These are phyloP conservation scores for Danielia reshetovae DNA, from an alignment of 805 yeast species.

Conservation along the genomic window DNA sequence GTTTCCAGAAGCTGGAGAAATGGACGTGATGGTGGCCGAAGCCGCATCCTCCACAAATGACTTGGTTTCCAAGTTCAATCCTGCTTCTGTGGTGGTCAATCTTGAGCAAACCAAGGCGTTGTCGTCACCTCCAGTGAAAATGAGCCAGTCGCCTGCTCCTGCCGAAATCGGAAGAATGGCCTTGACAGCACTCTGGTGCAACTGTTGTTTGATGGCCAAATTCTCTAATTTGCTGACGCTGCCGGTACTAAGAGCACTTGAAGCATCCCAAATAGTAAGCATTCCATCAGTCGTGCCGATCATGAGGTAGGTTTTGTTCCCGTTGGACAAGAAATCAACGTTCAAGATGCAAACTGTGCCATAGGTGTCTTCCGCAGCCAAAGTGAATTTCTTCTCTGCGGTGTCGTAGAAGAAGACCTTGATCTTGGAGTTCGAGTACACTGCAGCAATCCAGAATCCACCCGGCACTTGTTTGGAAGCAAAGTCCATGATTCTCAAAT, in stretches of 20 bases:
- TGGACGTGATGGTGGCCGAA: conserved; percentile 78
- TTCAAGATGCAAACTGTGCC: conserved; percentile 75
- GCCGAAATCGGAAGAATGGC: conserved; percentile 38
- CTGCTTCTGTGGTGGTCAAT: conserved; percentile 9
- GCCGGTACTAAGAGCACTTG: conserved; percentile 13
- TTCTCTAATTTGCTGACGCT: conserved; percentile 16
- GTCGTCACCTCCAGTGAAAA: conserved; percentile 91
- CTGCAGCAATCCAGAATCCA: conserved; percentile 60
- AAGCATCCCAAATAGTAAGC: conserved; percentile 57
- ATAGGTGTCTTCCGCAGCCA: conserved; percentile 50
- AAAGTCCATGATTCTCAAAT: conserved; percentile 87
- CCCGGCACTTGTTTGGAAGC: conserved; percentile 34
- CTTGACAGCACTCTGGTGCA: conserved; percentile 87
- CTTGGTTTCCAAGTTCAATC: conserved; percentile 20
- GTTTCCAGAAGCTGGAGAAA: conserved; percentile 31
- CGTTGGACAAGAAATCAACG: conserved; percentile 41
- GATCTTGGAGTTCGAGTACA: conserved; percentile 81
- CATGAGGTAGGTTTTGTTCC: conserved; percentile 34
- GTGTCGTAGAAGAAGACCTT: conserved; percentile 57
- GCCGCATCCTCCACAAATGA: conserved; percentile 59
- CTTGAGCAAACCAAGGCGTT: conserved; percentile 51
- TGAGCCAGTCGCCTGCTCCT: conserved; percentile 16
- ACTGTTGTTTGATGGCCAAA: conserved; percentile 39
- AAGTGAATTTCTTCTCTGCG: conserved; percentile 32
- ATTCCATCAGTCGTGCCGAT: conserved; percentile 84